A percentile compares a stretch with the other conserved stretches of the same genome.
Conservation (phyloP, 805 yeast genomes). For the Saturnispora hagleri region DNA sequence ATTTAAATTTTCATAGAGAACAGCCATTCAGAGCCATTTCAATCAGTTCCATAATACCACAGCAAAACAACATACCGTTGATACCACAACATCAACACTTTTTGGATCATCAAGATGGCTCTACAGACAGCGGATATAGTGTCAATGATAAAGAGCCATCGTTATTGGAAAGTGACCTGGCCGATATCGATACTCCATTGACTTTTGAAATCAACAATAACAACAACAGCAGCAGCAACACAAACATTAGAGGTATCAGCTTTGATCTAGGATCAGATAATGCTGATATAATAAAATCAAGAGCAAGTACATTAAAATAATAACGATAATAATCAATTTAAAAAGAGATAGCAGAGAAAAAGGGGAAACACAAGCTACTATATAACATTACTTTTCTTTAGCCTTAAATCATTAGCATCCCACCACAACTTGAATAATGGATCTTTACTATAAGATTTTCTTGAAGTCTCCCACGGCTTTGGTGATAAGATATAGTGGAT, state of each 20-base stretch:
- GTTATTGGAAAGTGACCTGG: neutral
- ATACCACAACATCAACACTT: conserved; percentile 11
- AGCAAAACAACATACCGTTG: neutral
- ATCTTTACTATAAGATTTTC: conserved; percentile 31
- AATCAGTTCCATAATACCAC: neutral
- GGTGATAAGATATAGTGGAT: conserved; percentile 50
- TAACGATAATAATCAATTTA: neutral
- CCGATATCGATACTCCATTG: neutral
- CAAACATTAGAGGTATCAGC: neutral
- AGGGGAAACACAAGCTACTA: neutral
- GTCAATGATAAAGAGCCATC: neutral
- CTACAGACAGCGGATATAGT: neutral
- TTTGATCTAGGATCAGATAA: neutral
- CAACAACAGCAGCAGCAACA: neutral
- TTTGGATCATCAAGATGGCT: conserved; percentile 5
- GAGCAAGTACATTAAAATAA: conserved; percentile 3
- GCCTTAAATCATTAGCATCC: conserved; percentile 33
- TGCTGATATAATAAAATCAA: conserved; percentile 4
- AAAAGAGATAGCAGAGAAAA: neutral
- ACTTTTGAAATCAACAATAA: neutral
- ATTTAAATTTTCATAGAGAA: neutral
- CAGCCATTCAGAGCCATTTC: conserved; percentile 8
- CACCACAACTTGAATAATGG: conserved; percentile 45
- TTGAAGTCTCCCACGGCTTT: conserved; percentile 48
- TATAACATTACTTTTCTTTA: conserved; percentile 3